phyloP scores from a whole-genome alignment of 2,329 filamentous ascomycete species.

The Alternaria angustiovoidea region DNA sequence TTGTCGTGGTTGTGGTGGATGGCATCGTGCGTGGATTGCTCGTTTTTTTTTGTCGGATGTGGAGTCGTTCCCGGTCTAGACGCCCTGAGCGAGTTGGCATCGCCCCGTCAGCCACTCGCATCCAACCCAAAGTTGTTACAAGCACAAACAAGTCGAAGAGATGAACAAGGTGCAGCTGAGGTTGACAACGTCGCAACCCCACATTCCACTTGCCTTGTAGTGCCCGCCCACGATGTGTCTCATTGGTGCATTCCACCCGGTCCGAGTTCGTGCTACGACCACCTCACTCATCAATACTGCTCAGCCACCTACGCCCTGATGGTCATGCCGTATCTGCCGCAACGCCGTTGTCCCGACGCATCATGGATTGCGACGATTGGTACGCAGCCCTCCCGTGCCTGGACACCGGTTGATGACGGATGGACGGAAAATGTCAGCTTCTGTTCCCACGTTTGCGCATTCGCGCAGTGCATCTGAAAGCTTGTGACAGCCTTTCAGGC shows the following conservation, averaged over 20 bases:
- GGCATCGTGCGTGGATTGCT: neutral
- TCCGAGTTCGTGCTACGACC: neutral
- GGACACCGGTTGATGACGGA: constrained; percentile 17
- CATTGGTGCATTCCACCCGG: neutral
- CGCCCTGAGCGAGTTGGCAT: neutral
- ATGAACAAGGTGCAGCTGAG: constrained; percentile 18
- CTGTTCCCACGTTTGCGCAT: constrained; percentile 28
- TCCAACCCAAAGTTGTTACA: neutral
- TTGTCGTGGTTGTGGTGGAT: neutral
- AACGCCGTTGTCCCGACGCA: constrained; percentile 11
- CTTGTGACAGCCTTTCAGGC: constrained; percentile 22
- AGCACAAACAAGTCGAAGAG: neutral
- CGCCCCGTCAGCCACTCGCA: neutral
- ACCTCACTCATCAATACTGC: constrained; percentile 17
- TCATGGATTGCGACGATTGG: constrained; percentile 8
- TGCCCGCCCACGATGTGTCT: constrained; percentile 7
- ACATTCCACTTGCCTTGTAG: constrained; percentile 8
- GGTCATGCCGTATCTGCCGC: neutral
- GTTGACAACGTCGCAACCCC: neutral
- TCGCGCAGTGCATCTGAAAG: constrained; percentile 22
- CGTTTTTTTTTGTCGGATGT: neutral
- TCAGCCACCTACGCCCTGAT: constrained; percentile 15
- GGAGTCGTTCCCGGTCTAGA: neutral
- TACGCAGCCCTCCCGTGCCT: constrained; percentile 9
- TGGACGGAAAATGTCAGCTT: constrained; percentile 17